Evolutionary conservation across 2,329 filamentous ascomycete genomes (phyloP), one percentile per base, ranked within the genome.

Genomic region (Microcera coccophila): DNA sequence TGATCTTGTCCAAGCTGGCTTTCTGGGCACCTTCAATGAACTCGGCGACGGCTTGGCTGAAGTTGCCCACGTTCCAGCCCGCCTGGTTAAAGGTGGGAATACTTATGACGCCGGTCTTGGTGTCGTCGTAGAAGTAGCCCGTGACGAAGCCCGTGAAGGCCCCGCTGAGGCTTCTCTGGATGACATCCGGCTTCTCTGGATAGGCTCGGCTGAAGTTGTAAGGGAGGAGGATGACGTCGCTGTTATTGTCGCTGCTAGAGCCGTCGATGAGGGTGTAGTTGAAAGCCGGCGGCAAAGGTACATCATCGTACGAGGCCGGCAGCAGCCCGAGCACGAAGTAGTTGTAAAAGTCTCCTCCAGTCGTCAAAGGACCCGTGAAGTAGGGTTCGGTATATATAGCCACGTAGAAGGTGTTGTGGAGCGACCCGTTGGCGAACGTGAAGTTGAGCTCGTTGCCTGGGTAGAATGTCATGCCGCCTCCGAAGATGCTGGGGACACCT

Each of bases 111-210:
- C 41, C 36, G 16, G 36, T 38, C 12, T 24, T 26, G 14, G 18
- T 43, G 20, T 38, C 41, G 10, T 43, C 32, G 12, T 38, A 29
- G 18, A 35, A 35, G 20, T 43, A 43, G 5, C 41, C 41, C 15
- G 40, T 42, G 9, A 42, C 24, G 5, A 42, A 21, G 34, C 40
- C 40, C 3, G 9, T 12, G 20, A 16, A 16, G 2, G 24, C n/a
- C 9, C 3, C 19, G n/a, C 5, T 24, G 15, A 42, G 9, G 18
- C 5, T 8, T 8, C 14, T 12, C 14, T 42, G 40, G 12, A 32
- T 15, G 4, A 42, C 17, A 5, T 42, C 24, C 16, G 41, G 41
- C n/a, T 38, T 32, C 1, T 32, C 17, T 21, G 41, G 41, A 21
- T 43, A 43, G 12, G 41, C 35, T 0, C n/a, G 3, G 16, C 36